Evolutionary conservation across 225 moss, liverwort and hornwort species (phyloP), one percentile per base, ranked within the genome.

Genomic region (Anthoceros angustus): DNA sequence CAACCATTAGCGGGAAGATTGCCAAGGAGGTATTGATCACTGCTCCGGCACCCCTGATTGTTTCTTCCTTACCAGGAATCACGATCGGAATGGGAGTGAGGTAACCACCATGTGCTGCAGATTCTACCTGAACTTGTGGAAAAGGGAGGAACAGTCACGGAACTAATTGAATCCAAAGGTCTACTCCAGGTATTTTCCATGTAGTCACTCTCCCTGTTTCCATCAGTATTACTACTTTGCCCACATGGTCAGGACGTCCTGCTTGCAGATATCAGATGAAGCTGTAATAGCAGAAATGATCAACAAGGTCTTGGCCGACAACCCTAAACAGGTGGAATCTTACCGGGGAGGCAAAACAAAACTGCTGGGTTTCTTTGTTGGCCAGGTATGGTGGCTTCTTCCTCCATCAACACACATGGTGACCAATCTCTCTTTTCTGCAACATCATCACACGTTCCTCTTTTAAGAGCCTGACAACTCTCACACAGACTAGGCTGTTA

Each of bases 301-400:
- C 23, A 80, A 87, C 45, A 80, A 87, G 72, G 89, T 98, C 50
- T 66, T 98, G 76, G 82, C 81, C 21, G 84, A 89, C 68, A 89
- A 98, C 12, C 67, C 73, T 48, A 91, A 85, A 68, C 98, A 92
- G 75, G 84, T 98, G 70, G 87, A 78, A 55, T 88, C 87, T 32
- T 98, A 89, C 68, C 80, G 92, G 65, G 87, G 89, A 69, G 98
- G 98, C 75, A 98, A 98, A 77, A 86, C 84, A 60, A 98, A 98
- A 70, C 76, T 92, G 61, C 98, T 89, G 67, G 98, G 98, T 23
- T 98, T 98, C 70, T 92, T 98, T 83, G 89, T 88, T 68, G 98
- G 98, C 67, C 98, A 93, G 89, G 92, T 89, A 63, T 9, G 16
- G 40, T 63, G 67, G 40, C 38, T 42, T 49, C 50, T 62, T 61